These are phyloP conservation scores for Pythium folliculosum DNA, from an alignment of 352 stramenopile genomes.

Conservation along the genomic window DNA sequence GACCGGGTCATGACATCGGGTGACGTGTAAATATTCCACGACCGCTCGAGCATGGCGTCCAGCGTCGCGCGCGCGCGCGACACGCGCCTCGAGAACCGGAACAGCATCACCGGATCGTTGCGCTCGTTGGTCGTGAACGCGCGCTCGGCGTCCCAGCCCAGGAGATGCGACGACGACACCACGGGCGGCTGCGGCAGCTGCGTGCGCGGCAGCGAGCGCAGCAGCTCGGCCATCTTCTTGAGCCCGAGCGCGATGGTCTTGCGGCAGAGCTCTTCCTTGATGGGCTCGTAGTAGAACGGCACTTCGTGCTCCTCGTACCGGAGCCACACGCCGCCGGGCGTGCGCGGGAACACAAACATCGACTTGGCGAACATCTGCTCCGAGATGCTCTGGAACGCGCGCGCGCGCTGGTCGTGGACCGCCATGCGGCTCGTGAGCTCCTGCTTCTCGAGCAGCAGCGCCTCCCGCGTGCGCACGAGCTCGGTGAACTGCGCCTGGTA, in stretches of 20 bases:
- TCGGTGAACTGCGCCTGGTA: slow-evolving; percentile 24
- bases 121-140: slow-evolving; percentile 19
- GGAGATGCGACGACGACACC: slow-evolving; percentile 2
- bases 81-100: slow-evolving; percentile 24
- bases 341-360: slow-evolving; percentile 27
- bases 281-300: slow-evolving; percentile 29
- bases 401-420: slow-evolving; percentile 19
- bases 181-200: too few relatives aligned
- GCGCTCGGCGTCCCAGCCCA: slow-evolving; percentile 25
- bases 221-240: slow-evolving; percentile 22
- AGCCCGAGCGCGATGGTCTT: slow-evolving; percentile 22
- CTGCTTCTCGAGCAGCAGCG: slow-evolving; percentile 22
- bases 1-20: slow-evolving; percentile 21
- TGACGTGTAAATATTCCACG: slow-evolving; percentile 27
- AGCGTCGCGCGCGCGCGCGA: neutral
- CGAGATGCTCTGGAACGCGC: slow-evolving; percentile 27
- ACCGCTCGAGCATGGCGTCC: slow-evolving; percentile 8
- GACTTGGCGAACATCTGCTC: slow-evolving; percentile 25
- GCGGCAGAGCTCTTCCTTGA: slow-evolving; percentile 20
- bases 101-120: slow-evolving; percentile 21
- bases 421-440: slow-evolving; percentile 5
- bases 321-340: slow-evolving; percentile 25
- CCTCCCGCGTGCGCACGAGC: slow-evolving; percentile 24
- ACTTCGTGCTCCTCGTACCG: slow-evolving; percentile 26
- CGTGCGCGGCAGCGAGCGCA: slow-evolving; percentile 9